Evolutionary conservation across 148 eudicot species (phyloP).

Genomic region (Tetragonia tetragonoides): DNA sequence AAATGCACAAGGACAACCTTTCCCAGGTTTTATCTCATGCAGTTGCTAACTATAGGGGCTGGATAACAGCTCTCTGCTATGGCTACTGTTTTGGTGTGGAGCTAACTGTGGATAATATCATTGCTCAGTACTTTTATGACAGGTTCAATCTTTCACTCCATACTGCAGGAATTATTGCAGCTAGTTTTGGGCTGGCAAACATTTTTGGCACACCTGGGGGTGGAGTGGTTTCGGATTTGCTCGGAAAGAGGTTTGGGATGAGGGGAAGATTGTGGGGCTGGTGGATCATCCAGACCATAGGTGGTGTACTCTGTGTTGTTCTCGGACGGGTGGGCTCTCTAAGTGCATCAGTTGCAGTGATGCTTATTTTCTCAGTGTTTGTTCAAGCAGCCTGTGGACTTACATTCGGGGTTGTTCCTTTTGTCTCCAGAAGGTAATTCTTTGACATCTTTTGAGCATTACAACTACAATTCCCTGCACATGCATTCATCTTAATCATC

Average conservation of each 20-base stretch:
- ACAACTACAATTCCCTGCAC: background rate
- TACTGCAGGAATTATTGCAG: constrained; percentile 76
- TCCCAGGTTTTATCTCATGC: constrained; percentile 39
- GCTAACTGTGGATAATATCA: constrained; percentile 69
- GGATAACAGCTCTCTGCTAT: constrained; percentile 71
- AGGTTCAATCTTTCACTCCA: constrained; percentile 51
- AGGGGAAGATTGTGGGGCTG: constrained; percentile 74
- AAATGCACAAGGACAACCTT: constrained; percentile 49
- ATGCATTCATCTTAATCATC: background rate
- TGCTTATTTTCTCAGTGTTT: constrained; percentile 72
- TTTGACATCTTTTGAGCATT: background rate
- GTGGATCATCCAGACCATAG: constrained; percentile 59
- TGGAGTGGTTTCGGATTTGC: constrained; percentile 56
- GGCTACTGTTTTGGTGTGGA: constrained; percentile 91
- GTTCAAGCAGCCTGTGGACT: constrained; percentile 87
- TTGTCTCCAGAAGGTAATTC: constrained; percentile 73
- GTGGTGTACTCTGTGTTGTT: constrained; percentile 55
- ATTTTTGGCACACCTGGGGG: constrained; percentile 71
- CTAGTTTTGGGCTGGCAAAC: constrained; percentile 72
- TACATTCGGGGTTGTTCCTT: constrained; percentile 78
- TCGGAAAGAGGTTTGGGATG: constrained; percentile 67
- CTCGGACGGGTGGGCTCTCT: constrained; percentile 52
- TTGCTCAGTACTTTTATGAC: constrained; percentile 77
- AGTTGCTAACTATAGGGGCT: constrained; percentile 56
- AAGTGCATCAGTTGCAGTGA: constrained; percentile 51